Conservation (phyloP, 2,329 filamentous ascomycete species). For the Botrytis byssoidea region DNA sequence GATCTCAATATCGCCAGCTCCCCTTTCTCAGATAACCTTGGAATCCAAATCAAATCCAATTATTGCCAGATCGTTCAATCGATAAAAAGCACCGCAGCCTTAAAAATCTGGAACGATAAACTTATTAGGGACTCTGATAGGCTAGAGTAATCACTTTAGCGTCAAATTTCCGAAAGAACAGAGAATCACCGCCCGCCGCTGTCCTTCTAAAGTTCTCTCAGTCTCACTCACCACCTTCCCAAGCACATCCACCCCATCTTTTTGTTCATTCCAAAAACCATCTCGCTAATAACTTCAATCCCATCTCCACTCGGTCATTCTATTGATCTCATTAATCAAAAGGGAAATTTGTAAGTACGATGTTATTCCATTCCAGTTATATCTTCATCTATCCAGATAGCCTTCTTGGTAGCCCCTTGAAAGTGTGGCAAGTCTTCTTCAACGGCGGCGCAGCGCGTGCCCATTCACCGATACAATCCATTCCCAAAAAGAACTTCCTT, state of each 20-base stretch:
- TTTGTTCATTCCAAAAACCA: conserved; percentile 21
- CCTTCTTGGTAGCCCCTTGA: conserved; percentile 15
- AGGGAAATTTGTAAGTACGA: conserved; percentile 32
- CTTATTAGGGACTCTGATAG: conserved; percentile 18
- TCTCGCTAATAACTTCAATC: conserved; percentile 22
- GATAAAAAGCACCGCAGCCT: neutral
- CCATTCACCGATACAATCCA: conserved; percentile 23
- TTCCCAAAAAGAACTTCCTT: neutral
- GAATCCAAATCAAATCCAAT: neutral
- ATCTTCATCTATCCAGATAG: neutral
- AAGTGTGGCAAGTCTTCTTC: conserved; percentile 19
- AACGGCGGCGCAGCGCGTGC: conserved; percentile 16
- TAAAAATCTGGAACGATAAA: conserved; percentile 18
- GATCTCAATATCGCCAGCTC: neutral
- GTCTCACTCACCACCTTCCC: conserved; percentile 14
- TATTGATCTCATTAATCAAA: conserved; percentile 27
- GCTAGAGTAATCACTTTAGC: conserved; percentile 17
- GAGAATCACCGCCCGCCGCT: conserved; percentile 27
- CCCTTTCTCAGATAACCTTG: neutral
- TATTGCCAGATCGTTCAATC: conserved; percentile 13
- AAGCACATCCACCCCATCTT: conserved; percentile 20
- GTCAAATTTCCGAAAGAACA: conserved; percentile 22
- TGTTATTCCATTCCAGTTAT: conserved; percentile 17
- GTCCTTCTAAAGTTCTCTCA: conserved; percentile 26
- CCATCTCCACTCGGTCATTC: conserved; percentile 36